Evolutionary conservation across 805 yeast species (phyloP).

Genomic region (Candida schatavii): DNA sequence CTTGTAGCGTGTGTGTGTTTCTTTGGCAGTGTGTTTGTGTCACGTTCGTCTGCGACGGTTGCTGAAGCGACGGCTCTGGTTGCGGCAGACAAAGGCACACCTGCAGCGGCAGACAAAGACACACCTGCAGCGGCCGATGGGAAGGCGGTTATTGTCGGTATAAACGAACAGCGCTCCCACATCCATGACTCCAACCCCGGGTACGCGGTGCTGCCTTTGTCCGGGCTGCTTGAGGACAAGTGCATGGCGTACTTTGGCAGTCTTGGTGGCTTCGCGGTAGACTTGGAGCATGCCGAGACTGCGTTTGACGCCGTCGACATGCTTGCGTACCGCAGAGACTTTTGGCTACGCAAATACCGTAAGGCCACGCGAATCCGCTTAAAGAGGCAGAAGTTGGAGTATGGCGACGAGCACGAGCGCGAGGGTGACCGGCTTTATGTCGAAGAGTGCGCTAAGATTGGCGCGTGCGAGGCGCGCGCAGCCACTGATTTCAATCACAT

Average conservation of each 20-base stretch:
- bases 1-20: too few relatives aligned
- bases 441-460: constrained; percentile 6
- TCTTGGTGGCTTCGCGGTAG: constrained; percentile 2
- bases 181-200: too few relatives aligned
- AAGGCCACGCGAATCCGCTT: constrained; percentile 13
- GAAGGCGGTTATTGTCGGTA: too few relatives aligned
- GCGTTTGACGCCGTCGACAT: constrained; percentile 12
- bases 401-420: constrained; percentile 11
- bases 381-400: constrained; percentile 12
- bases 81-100: too few relatives aligned
- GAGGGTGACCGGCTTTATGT: constrained; percentile 12
- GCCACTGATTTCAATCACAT: constrained; percentile 18
- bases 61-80: too few relatives aligned
- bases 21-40: too few relatives aligned
- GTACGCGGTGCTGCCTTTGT: too few relatives aligned
- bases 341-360: constrained; percentile 19
- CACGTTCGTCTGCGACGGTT: too few relatives aligned
- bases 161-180: too few relatives aligned
- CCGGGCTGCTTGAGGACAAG: too few relatives aligned
- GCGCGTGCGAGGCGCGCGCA: constrained; percentile 15
- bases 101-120: too few relatives aligned
- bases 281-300: background rate
- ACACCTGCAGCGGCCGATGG: too few relatives aligned
- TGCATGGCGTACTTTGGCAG: constrained; percentile 18
- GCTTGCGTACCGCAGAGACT: constrained; percentile 21